Conservation (phyloP, 495 filamentous ascomycete genomes). For the Penicillium longicatenatum region DNA sequence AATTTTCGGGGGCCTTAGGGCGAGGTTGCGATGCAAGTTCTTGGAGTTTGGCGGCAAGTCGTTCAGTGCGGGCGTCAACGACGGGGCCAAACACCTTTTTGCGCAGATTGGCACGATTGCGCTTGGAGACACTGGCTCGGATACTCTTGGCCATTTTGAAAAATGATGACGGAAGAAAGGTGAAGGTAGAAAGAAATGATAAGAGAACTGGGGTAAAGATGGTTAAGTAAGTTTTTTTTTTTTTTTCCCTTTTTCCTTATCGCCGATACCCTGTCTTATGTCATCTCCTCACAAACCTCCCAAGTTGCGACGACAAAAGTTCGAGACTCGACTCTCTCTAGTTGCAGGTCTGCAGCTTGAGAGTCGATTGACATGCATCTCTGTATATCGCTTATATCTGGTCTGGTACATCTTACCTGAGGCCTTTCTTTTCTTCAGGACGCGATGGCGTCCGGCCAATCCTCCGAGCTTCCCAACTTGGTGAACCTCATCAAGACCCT, state of each 20-base stretch:
- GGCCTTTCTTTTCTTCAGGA: neutral
- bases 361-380: constrained; percentile 27
- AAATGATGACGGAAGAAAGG: constrained; percentile 3
- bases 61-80: constrained; percentile 71
- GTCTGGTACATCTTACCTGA: constrained; percentile 24
- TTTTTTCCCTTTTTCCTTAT: constrained; percentile 15
- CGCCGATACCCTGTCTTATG: constrained; percentile 36
- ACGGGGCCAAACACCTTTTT: constrained; percentile 76
- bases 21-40: constrained; percentile 71
- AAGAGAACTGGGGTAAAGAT: neutral
- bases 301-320: constrained; percentile 2
- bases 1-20: constrained; percentile 27
- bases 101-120: constrained; percentile 75
- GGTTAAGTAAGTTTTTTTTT: constrained; percentile 11
- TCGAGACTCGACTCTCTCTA: constrained; percentile 13
- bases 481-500: constrained; percentile 56
- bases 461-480: constrained; percentile 40
- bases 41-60: constrained; percentile 77
- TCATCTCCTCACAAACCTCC: constrained; percentile 28
- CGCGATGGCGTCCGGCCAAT: constrained; percentile 46
- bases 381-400: constrained; percentile 11
- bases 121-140: constrained; percentile 72
- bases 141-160: constrained; percentile 77
- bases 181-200: neutral
- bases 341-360: neutral